Percentiles rank a stretch among this genome's conserved stretches.
Conservation (phyloP, 169 alveolate genomes). For the Theileria orientalis region DNA sequence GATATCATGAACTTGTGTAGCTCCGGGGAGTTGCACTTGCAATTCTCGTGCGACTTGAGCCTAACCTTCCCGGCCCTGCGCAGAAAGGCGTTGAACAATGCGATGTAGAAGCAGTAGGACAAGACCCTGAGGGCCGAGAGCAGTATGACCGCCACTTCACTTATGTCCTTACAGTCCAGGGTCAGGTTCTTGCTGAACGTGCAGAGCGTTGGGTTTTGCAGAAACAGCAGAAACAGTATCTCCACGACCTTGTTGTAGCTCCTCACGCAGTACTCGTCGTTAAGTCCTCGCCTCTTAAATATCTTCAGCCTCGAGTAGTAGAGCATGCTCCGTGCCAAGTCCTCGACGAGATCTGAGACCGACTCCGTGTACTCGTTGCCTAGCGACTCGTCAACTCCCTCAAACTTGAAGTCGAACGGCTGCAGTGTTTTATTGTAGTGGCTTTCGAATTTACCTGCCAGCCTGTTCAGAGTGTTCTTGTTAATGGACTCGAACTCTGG, state of each 20-base stretch:
- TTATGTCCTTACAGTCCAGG: neutral
- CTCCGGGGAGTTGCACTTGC: neutral
- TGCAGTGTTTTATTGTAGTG: too few relatives aligned
- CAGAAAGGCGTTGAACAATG: neutral
- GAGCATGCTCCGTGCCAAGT: slow-evolving; percentile 1
- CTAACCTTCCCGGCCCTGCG: neutral
- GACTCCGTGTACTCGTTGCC: neutral
- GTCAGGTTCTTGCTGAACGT: neutral
- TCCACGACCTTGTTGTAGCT: neutral
- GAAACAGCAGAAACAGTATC: neutral
- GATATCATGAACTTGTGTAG: too few relatives aligned
- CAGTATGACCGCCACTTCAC: neutral
- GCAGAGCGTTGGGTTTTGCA: slow-evolving; percentile 18
- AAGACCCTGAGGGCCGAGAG: slow-evolving; percentile 35
- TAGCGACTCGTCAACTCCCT: neutral
- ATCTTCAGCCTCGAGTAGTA: slow-evolving; percentile 2
- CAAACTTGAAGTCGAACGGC: neutral
- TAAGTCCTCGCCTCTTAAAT: neutral
- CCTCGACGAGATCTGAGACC: neutral
- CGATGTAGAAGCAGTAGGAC: neutral
- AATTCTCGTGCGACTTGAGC: neutral
- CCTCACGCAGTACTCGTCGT: neutral
- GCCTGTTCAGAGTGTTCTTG: neutral
- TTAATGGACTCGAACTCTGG: neutral
- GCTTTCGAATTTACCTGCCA: too few relatives aligned